Conservation (phyloP, 306 rosid species). For the Cercis canadensis region DNA sequence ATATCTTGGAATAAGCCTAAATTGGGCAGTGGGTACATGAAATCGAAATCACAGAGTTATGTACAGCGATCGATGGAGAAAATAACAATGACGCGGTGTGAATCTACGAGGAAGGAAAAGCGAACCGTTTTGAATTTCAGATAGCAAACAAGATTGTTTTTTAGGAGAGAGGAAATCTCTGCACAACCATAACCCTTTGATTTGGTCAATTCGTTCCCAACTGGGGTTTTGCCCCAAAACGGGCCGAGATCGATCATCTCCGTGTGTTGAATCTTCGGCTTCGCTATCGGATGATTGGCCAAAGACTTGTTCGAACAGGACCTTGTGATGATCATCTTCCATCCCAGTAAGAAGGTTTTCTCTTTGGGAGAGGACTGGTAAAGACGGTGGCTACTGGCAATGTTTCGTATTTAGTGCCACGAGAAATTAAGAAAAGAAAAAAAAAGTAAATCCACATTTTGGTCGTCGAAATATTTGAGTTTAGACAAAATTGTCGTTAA, state of each 20-base stretch:
- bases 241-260: not conserved
- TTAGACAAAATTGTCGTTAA: too few species aligned
- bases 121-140: constrained; percentile 59
- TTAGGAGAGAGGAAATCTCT: constrained; percentile 55
- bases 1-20: too few species aligned
- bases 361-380: too few species aligned
- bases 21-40: not conserved
- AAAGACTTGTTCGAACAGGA: constrained; percentile 57
- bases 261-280: not conserved
- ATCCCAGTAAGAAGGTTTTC: constrained; percentile 10
- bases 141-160: constrained; percentile 57
- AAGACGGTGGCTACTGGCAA: too few species aligned
- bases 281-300: constrained; percentile 70
- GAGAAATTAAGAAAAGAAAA: too few species aligned
- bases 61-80: not conserved
- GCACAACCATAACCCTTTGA: constrained; percentile 74
- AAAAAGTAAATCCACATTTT: too few species aligned
- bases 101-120: not conserved
- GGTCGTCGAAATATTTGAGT: too few species aligned
- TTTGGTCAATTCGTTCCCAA: constrained; percentile 51
- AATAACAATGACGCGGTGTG: not conserved
- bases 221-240: constrained; percentile 2
- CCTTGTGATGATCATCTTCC: constrained; percentile 24
- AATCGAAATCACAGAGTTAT: not conserved
- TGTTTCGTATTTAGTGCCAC: too few species aligned